phyloP scores from a whole-genome alignment of 2,329 filamentous ascomycete genomes.

The Trichothecium roseum region DNA sequence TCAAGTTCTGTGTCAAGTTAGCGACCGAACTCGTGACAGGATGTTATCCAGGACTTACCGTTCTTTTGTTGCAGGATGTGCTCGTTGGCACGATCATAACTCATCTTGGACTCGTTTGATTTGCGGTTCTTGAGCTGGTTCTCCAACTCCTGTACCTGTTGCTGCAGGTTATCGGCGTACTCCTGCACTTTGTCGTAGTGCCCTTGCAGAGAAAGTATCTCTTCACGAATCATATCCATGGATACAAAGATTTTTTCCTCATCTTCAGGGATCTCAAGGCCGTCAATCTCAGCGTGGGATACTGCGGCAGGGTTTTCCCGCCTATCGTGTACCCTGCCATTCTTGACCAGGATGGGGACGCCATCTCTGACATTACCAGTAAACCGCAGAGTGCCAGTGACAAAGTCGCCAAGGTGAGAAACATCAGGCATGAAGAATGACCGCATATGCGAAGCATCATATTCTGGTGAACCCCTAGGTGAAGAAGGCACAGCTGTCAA shows the following conservation, averaged over 20 bases:
- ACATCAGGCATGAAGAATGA: constrained; percentile 46
- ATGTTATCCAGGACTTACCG: constrained; percentile 30
- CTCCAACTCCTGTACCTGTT: constrained; percentile 40
- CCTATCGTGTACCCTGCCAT: constrained; percentile 38
- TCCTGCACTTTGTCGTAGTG: constrained; percentile 45
- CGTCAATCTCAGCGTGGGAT: constrained; percentile 38
- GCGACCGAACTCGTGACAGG: neutral
- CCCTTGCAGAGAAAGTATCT: constrained; percentile 44
- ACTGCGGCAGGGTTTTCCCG: constrained; percentile 19
- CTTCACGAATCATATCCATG: constrained; percentile 50
- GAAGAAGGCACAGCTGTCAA: constrained; percentile 29
- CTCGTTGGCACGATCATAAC: constrained; percentile 32
- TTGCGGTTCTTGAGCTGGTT: constrained; percentile 36
- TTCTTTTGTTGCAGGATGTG: constrained; percentile 42
- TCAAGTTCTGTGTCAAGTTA: constrained; percentile 37
- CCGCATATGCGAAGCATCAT: constrained; percentile 31
- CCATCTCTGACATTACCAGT: constrained; percentile 40
- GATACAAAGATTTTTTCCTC: constrained; percentile 50
- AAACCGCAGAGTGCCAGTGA: constrained; percentile 43
- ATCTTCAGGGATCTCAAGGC: constrained; percentile 37
- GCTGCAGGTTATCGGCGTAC: constrained; percentile 41
- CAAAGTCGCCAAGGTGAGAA: constrained; percentile 45
- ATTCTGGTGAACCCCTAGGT: constrained; percentile 19
- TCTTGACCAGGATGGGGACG: constrained; percentile 44
- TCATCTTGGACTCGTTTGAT: constrained; percentile 26